Evolutionary conservation across 345 rosid species (phyloP).

Genomic region (Alliaria petiolata): DNA sequence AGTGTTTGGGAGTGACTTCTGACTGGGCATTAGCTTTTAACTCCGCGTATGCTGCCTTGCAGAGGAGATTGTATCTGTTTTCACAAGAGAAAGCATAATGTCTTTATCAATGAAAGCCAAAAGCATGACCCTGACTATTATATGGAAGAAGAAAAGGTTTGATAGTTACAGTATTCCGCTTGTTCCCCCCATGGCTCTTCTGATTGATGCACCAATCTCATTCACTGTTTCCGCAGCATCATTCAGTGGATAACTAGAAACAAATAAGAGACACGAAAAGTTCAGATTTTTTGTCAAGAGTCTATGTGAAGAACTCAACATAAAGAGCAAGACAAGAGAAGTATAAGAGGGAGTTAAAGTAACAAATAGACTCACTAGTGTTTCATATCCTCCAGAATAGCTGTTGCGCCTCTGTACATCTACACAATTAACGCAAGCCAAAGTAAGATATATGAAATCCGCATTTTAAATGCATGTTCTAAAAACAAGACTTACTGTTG

Average conservation of each 20-base stretch:
- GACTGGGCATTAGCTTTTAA: conserved; percentile 55
- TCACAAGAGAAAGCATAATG: conserved; percentile 4
- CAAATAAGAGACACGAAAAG: background rate
- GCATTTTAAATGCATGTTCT: background rate
- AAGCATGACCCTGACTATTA: background rate
- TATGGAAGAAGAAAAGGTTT: background rate
- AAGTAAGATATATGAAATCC: conserved; percentile 11
- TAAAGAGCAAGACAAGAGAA: background rate
- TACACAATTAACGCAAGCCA: conserved; percentile 33
- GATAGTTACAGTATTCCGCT: conserved; percentile 81
- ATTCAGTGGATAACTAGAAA: conserved; percentile 84
- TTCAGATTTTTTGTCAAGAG: background rate
- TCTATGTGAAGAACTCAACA: conserved; percentile 14
- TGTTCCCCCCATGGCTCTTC: conserved; percentile 95
- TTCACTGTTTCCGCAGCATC: conserved; percentile 87
- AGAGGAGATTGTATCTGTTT: conserved; percentile 70
- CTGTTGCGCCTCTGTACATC: conserved; percentile 85
- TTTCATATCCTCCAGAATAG: conserved; percentile 86
- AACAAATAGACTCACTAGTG: conserved; percentile 48
- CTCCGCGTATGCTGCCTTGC: conserved; percentile 82
- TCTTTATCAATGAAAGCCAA: conserved; percentile 5
- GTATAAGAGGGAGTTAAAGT: background rate
- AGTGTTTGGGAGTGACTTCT: conserved; percentile 56
- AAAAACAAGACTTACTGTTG: conserved; percentile 62
- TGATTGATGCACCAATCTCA: conserved; percentile 80